Percentiles rank a stretch among this genome's conserved stretches.
phyloP scores from a whole-genome alignment of 805 yeast species.

The Wickerhamomyces chaumierensis region DNA sequence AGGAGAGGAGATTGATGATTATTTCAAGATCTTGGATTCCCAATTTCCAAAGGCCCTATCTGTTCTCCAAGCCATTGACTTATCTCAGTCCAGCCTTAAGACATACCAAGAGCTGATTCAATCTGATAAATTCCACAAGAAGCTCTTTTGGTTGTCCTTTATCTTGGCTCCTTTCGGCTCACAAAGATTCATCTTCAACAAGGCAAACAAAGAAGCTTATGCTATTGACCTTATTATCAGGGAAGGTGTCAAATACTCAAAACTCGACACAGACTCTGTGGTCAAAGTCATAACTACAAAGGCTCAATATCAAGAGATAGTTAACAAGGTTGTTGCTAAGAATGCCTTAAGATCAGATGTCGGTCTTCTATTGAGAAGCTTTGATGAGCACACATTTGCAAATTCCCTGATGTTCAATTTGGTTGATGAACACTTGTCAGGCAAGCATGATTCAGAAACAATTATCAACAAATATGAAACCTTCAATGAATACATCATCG shows the following conservation, averaged over 20 bases:
- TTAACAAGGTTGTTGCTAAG: constrained; percentile 19
- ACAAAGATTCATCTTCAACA: constrained; percentile 25
- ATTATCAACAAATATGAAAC: constrained; percentile 7
- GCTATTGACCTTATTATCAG: constrained; percentile 43
- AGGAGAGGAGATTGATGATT: constrained; percentile 2
- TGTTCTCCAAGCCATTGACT: background rate
- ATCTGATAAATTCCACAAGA: constrained; percentile 5
- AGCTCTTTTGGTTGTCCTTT: constrained; percentile 29
- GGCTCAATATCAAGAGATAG: constrained; percentile 16
- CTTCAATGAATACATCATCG: constrained; percentile 8
- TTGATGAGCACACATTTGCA: constrained; percentile 37
- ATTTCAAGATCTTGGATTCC: constrained; percentile 4
- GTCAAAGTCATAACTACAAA: constrained; percentile 29
- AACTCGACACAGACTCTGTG: constrained; percentile 40
- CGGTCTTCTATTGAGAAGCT: constrained; percentile 47
- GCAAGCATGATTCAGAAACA: background rate
- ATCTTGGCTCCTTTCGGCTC: constrained; percentile 40
- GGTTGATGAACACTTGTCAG: constrained; percentile 6
- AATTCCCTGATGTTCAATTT: constrained; percentile 24
- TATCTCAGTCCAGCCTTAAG: background rate
- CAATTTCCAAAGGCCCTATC: constrained; percentile 17
- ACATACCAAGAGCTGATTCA: background rate
- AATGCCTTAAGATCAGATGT: constrained; percentile 36
- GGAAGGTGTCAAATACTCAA: constrained; percentile 62
- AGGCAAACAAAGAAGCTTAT: constrained; percentile 21